Evolutionary conservation across 176 grass and related monocot species (phyloP).

Genomic region (Echinochloa phyllopogon): DNA sequence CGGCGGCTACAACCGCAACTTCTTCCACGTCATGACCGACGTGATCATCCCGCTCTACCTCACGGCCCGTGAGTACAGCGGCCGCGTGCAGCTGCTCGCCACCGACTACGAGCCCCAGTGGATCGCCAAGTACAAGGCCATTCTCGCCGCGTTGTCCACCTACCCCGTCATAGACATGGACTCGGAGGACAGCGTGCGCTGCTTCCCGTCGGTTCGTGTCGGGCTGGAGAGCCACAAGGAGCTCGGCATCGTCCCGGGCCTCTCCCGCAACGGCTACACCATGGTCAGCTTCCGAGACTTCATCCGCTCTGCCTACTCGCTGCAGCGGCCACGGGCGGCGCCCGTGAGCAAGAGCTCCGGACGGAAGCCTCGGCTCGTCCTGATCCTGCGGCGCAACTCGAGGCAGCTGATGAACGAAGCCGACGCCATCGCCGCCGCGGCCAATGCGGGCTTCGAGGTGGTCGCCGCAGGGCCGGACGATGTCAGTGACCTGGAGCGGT

Average conservation of each 20-base stretch:
- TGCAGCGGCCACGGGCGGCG: constrained; percentile 27
- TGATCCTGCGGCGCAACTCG: constrained; percentile 55
- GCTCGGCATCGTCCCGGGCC: constrained; percentile 50
- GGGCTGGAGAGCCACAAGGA: constrained; percentile 59
- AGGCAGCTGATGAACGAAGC: constrained; percentile 51
- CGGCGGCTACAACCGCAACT: constrained; percentile 56
- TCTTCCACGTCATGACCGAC: constrained; percentile 75
- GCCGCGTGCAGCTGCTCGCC: constrained; percentile 62
- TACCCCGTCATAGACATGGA: constrained; percentile 62
- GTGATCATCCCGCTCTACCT: constrained; percentile 70
- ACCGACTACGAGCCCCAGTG: constrained; percentile 40
- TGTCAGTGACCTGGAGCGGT: constrained; percentile 8
- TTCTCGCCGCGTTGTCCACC: constrained; percentile 44
- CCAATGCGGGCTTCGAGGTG: constrained; percentile 57
- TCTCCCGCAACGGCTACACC: constrained; percentile 47
- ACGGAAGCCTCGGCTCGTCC: constrained; percentile 58
- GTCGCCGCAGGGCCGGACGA: constrained; percentile 46
- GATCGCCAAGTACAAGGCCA: constrained; percentile 48
- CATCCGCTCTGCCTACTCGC: constrained; percentile 43
- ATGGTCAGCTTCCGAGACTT: constrained; percentile 67
- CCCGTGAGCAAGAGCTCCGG: constrained; percentile 7
- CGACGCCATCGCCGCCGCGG: constrained; percentile 25
- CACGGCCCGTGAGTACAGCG: constrained; percentile 47
- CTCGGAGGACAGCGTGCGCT: constrained; percentile 52
- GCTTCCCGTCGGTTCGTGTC: constrained; percentile 57